phyloP scores from a whole-genome alignment of 1,284 basidiomycete species.

The Puccinia hordei region DNA sequence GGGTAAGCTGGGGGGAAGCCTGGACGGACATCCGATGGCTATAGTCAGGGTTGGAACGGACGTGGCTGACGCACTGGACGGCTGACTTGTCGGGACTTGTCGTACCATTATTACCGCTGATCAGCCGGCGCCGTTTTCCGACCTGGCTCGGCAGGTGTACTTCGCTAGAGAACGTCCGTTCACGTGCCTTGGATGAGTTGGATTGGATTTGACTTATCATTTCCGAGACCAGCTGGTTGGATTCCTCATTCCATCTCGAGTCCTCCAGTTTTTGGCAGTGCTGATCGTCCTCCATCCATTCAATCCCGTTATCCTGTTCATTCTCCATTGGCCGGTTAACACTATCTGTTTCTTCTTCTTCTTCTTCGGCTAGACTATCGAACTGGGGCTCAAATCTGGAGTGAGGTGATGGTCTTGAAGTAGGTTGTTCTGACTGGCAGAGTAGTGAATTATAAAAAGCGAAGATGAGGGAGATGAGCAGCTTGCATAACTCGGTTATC shows the following conservation, averaged over 20 bases:
- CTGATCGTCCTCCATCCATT: not conserved
- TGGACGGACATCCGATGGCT: slow-evolving; percentile 30
- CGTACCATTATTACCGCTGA: slow-evolving; percentile 18
- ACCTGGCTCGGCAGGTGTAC: not conserved
- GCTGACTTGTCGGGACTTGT: slow-evolving; percentile 9
- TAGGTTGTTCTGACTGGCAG: slow-evolving; percentile 47
- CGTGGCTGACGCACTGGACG: not conserved
- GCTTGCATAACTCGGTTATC: slow-evolving; percentile 56
- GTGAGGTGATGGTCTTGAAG: slow-evolving; percentile 14
- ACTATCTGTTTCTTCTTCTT: slow-evolving; percentile 2
- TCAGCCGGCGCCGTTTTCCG: slow-evolving; percentile 27
- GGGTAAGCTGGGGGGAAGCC: slow-evolving; percentile 3
- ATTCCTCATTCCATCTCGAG: slow-evolving; percentile 21
- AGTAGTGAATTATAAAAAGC: slow-evolving; percentile 52
- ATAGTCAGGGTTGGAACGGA: not conserved
- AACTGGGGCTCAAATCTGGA: slow-evolving; percentile 18
- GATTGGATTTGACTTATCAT: slow-evolving; percentile 29
- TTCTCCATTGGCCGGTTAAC: not conserved
- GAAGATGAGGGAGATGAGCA: slow-evolving; percentile 55
- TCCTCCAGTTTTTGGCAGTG: not conserved
- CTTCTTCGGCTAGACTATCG: slow-evolving; percentile 11
- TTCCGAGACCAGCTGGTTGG: slow-evolving; percentile 26
- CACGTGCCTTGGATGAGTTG: not conserved
- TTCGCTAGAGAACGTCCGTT: slow-evolving; percentile 21
- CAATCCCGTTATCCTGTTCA: not conserved